Conservation (phyloP, 129 eudicot species). For the Saposhnikovia divaricata region DNA sequence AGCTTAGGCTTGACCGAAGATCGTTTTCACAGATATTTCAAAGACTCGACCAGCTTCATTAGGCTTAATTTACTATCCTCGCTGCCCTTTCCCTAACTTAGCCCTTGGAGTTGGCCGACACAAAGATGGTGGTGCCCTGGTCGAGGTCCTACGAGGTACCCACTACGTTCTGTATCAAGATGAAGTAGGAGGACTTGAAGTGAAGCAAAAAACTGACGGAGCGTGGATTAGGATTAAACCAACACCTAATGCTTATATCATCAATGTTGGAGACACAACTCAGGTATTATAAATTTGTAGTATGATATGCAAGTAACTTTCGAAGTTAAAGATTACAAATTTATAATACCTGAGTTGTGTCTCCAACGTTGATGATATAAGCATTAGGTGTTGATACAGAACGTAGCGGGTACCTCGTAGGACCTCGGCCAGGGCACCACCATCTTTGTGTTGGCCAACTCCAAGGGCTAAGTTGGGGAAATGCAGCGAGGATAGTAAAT, state of each 20-base stretch:
- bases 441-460: too few relatives aligned
- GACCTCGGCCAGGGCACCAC: too few relatives aligned
- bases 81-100: slow-evolving; percentile 55
- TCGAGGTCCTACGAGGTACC: too few relatives aligned
- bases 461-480: too few relatives aligned
- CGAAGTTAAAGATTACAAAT: too few relatives aligned
- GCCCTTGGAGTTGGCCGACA: slow-evolving; percentile 78
- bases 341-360: too few relatives aligned
- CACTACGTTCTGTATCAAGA: slow-evolving; percentile 69
- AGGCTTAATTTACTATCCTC: slow-evolving; percentile 64
- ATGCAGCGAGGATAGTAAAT: too few relatives aligned
- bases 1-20: slow-evolving; percentile 43
- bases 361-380: too few relatives aligned
- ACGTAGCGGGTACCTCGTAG: too few relatives aligned
- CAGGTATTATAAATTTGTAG: slow-evolving; percentile 35
- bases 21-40: slow-evolving; percentile 36
- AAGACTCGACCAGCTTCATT: slow-evolving; percentile 42
- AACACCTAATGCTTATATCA: slow-evolving; percentile 43
- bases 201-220: slow-evolving; percentile 54
- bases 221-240: slow-evolving; percentile 69
- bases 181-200: slow-evolving; percentile 73
- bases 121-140: slow-evolving; percentile 56
- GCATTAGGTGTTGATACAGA: too few relatives aligned
- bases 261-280: slow-evolving; percentile 72
- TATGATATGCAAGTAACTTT: too few relatives aligned